Conservation (phyloP, 2,329 filamentous ascomycete genomes). For the Aspergillus arachidicola region DNA sequence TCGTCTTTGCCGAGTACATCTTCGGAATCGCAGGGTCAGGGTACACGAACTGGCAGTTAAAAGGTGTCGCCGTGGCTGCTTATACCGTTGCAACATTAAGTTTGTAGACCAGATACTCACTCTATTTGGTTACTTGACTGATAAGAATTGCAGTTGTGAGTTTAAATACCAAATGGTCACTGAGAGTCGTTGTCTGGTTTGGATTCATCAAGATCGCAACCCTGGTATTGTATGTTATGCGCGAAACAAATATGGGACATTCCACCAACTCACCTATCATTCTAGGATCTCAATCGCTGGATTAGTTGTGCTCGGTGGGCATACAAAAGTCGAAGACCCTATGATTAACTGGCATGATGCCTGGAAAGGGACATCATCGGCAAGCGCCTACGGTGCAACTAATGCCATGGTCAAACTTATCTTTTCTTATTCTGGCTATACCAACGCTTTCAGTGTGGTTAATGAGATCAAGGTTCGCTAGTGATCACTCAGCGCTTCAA, state of each 20-base stretch:
- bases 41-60: not conserved
- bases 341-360: conserved; percentile 1
- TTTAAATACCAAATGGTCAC: not conserved
- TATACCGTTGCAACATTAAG: not conserved
- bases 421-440: not conserved
- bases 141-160: not conserved
- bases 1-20: not conserved
- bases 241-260: no score
- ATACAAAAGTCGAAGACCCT: not conserved
- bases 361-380: not conserved
- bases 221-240: not conserved
- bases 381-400: not conserved
- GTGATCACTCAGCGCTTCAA: no score
- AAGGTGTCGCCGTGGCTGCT: not conserved
- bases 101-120: not conserved
- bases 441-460: conserved; percentile 2
- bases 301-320: not conserved
- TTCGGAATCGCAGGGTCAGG: not conserved
- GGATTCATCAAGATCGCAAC: not conserved
- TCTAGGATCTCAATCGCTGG: not conserved
- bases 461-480: not conserved
- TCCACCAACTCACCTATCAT: not conserved
- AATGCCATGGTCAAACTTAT: conserved; percentile 2
- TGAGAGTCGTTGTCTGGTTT: conserved; percentile 4
- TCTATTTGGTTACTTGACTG: not conserved